Conservation (phyloP, 176 grass and related monocot species). For the Otatea glauca region DNA sequence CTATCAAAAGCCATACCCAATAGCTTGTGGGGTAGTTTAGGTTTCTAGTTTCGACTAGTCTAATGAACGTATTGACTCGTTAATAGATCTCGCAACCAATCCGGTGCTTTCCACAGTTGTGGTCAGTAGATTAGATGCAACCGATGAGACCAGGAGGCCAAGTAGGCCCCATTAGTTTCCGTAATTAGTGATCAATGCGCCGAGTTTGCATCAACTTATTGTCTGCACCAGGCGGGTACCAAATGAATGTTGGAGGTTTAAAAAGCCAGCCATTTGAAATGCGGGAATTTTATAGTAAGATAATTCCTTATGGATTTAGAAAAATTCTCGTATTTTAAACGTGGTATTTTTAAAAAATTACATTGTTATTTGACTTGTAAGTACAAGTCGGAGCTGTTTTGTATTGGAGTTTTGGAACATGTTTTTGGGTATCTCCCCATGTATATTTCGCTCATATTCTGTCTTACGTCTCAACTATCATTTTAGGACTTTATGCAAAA, state of each 20-base stretch:
- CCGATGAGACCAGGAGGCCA: background rate
- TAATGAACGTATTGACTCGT: background rate
- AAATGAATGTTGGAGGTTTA: background rate
- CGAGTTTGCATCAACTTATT: background rate
- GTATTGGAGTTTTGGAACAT: background rate
- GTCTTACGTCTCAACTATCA: background rate
- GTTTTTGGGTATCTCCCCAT: background rate
- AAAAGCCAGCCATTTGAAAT: background rate
- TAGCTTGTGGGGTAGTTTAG: background rate
- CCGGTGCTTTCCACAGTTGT: background rate
- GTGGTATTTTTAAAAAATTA: background rate
- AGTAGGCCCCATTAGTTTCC: background rate
- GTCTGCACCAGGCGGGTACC: background rate
- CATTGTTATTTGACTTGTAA: background rate
- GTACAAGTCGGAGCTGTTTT: too few relatives aligned
- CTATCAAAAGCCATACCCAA: background rate
- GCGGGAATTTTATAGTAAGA: background rate
- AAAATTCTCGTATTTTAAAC: background rate
- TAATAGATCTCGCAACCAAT: conserved; percentile 1
- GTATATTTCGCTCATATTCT: background rate
- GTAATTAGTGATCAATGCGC: background rate
- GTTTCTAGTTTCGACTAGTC: background rate
- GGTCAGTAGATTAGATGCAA: conserved; percentile 26
- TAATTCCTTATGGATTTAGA: background rate
- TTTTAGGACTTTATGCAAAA: background rate